phyloP scores from a whole-genome alignment of 2,329 filamentous ascomycete genomes.

The Fulvia fulva region DNA sequence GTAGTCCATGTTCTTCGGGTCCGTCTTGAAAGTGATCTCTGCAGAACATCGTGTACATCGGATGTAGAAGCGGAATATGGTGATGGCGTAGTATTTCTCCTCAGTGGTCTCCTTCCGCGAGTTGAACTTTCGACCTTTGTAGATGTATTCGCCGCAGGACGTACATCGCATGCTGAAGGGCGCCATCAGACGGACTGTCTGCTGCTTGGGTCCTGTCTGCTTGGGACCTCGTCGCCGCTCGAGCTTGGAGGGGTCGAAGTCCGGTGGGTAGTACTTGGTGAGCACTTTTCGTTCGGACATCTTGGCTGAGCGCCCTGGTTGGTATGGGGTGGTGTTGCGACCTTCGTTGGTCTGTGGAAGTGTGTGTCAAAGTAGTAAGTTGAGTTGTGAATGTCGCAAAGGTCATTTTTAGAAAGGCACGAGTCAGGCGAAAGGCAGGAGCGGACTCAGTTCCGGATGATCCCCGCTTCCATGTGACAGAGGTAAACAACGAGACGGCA shows the following conservation, averaged over 20 bases:
- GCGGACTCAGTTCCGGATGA: background rate
- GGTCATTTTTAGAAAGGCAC: background rate
- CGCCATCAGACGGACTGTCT: conserved; percentile 86
- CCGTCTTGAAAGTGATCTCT: conserved; percentile 90
- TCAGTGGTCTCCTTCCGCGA: conserved; percentile 88
- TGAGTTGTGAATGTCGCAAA: background rate
- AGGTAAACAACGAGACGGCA: conserved; percentile 7
- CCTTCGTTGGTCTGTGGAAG: background rate
- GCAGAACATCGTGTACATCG: conserved; percentile 79
- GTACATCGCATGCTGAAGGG: conserved; percentile 78
- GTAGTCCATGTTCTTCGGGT: conserved; percentile 94
- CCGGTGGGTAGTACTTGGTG: conserved; percentile 62
- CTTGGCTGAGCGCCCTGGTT: conserved; percentile 10
- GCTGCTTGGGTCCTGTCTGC: conserved; percentile 70
- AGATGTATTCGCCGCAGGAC: conserved; percentile 73
- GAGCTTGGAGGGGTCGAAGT: conserved; percentile 87
- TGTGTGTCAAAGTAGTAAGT: background rate
- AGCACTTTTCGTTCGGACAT: conserved; percentile 89
- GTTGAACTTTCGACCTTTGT: conserved; percentile 94
- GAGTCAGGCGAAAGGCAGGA: background rate
- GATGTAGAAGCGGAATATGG: conserved; percentile 79
- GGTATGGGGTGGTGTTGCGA: background rate
- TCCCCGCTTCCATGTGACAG: conserved; percentile 7
- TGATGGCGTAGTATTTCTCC: conserved; percentile 82
- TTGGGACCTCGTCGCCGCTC: conserved; percentile 63